Evolutionary conservation across 306 rosid genomes (phyloP).

Genomic region (Hippophae gyantsensis): DNA sequence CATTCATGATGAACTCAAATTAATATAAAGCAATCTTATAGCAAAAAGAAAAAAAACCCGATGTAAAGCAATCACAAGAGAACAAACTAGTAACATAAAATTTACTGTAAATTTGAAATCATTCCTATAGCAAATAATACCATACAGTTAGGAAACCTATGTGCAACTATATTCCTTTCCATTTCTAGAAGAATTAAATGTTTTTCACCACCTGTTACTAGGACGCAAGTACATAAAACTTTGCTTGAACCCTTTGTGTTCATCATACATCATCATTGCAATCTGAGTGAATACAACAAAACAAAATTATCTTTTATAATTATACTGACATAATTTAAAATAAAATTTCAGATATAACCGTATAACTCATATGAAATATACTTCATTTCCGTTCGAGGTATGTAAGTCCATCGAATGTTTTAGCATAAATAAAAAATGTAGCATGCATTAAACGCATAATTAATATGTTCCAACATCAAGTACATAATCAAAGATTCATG

Average conservation of each 20-base stretch:
- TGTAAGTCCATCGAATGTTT: no score
- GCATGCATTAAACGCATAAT: no score
- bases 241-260: slow-evolving; percentile 60
- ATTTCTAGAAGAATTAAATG: slow-evolving; percentile 9
- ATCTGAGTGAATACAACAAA: slow-evolving; percentile 79
- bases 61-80: not conserved
- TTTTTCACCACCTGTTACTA: slow-evolving; percentile 44
- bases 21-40: slow-evolving; percentile 1
- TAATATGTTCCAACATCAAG: no score
- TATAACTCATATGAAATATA: not conserved
- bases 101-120: not conserved
- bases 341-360: slow-evolving; percentile 10
- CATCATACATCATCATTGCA: slow-evolving; percentile 99
- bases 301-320: slow-evolving; percentile 38
- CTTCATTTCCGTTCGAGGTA: not conserved
- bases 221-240: slow-evolving; percentile 51
- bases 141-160: slow-evolving; percentile 8
- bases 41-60: no score
- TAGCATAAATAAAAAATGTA: no score
- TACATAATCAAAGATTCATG: no score
- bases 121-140: slow-evolving; percentile 1
- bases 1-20: no score
- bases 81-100: slow-evolving; percentile 3
- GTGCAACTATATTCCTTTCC: slow-evolving; percentile 8
- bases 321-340: slow-evolving; percentile 24